phyloP scores from a whole-genome alignment of 129 eudicot genomes.

The Tagetes erecta region DNA sequence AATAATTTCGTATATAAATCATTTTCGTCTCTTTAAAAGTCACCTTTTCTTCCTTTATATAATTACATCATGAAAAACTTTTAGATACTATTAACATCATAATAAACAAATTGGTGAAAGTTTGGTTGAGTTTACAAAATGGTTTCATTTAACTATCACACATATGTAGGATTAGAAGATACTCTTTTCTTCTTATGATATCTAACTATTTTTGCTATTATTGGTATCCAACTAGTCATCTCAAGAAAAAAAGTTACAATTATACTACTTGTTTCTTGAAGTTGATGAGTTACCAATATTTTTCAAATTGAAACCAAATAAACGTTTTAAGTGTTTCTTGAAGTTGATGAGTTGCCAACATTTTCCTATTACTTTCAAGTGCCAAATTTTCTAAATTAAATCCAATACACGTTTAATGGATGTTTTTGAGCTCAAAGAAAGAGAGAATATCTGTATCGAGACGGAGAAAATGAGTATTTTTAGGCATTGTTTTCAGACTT shows the following conservation, averaged over 20 bases:
- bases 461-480: too few species aligned
- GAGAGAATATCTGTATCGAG: too few species aligned
- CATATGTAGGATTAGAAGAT: background rate
- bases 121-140: too few species aligned
- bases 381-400: background rate
- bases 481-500: too few species aligned
- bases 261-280: background rate
- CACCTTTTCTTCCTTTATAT: background rate
- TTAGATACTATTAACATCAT: background rate
- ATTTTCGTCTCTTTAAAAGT: constrained; percentile 6
- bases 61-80: background rate
- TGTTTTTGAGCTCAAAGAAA: too few species aligned
- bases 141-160: background rate
- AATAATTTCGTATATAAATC: constrained; percentile 19
- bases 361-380: constrained; percentile 8
- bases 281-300: constrained; percentile 17
- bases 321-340: background rate
- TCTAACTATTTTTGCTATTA: background rate
- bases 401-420: too few species aligned
- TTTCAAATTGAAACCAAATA: background rate
- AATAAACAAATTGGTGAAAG: background rate
- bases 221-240: constrained; percentile 16
- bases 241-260: background rate
- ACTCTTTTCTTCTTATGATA: background rate
- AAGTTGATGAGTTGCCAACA: constrained; percentile 13